Base-by-base conservation (phyloP, 345 rosid species). In the Salix arbutifolia region DNA sequence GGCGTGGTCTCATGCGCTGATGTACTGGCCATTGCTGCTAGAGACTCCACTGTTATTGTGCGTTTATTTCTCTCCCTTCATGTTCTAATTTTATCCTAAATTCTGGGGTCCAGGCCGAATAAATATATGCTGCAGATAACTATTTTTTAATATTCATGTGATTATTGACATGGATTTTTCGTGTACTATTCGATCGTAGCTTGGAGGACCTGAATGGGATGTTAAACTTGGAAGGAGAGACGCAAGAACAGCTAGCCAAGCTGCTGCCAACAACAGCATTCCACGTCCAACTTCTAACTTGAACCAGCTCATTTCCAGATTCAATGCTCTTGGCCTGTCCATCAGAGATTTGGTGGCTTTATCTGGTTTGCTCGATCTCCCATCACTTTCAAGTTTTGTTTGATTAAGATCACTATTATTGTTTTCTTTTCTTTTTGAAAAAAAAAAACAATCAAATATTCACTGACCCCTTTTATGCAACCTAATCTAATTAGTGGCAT, bases 201-300 rank as follows among this genome's bases (percentile, higher is more conserved):
- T 92, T 60, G 96, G 96, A 80, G 97, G 97, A 4, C 97, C 92
- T 0, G 79, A 9, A 18, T 95, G 97, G 97, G 67, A 84, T 60
- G 97, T 95, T 50, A 91, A 93, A 78, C 85, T 95, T 18, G 99
- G 97, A 80, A 89, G 97, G 81, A 88, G 97, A 85, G 99, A 95
- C 76, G 85, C 96, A 0, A 86, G 80, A 69, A 90, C 90, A 0
- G 90, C 99, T 26, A 91, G 97, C 83, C 96, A 83, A 69, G 77
- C 91, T 7, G 97, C 92, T 0, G 97, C 97, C 1, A 95, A 92
- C 78, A 90, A 65, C 53, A 79, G 88, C 79, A 88, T 95, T 81
- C 97, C 99, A 7, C 64, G 88, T 4, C 97, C 97, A 5, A 86
- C 88, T 38, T 78, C 82, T 0, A 91, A 84, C 84, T 83, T 95